Base-by-base conservation (phyloP, 805 yeast genomes). In the Candida verbasci region DNA sequence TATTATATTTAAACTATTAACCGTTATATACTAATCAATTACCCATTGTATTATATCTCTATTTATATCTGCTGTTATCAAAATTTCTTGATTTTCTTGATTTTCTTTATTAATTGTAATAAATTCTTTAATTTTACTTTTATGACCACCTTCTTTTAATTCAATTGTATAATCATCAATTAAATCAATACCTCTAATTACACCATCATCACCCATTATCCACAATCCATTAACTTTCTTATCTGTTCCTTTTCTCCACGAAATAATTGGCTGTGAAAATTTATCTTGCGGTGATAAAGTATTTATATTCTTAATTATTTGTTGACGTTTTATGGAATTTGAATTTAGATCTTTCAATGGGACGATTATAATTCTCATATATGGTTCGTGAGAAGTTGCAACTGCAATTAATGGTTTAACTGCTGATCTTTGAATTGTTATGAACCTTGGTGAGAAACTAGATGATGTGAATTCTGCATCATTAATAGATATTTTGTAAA, bases 321-420 rank as follows among this genome's bases (percentile, higher is more conserved):
- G 64, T 41, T 48, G 51, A 24, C 63, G 41, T 31, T 40, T 36
- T 24, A 62, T 53, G 9, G 12, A 9, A 8, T 44, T 44, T 17
- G 15, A 9, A 17, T 17, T 17, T 9, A 22, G 25, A 8, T 28
- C 41, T n/a, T n/a, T n/a, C n/a, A 79, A 42, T 21, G 62, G 53
- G 0, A 79, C 67, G 0, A 84, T 54, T 1, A 86, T 70, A 9
- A 84, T 45, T 45, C 95, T 57, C 85, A 84, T 76, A 48, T 68
- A 82, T 3, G 96, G 96, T 10, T 74, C 71, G 48, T 86, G 91
- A 1, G 88, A 79, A 0, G 96, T 86, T 0, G 80, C 86, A 6
- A 84, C 71, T 0, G 81, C 78, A 11, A 82, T 50, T 17, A 67
- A 44, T n/a, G n/a, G n/a, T n/a, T n/a, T n/a, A n/a, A n/a, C n/a